phyloP scores from a whole-genome alignment of 352 stramenopile genomes.

The Phytophthora boehmeriae region DNA sequence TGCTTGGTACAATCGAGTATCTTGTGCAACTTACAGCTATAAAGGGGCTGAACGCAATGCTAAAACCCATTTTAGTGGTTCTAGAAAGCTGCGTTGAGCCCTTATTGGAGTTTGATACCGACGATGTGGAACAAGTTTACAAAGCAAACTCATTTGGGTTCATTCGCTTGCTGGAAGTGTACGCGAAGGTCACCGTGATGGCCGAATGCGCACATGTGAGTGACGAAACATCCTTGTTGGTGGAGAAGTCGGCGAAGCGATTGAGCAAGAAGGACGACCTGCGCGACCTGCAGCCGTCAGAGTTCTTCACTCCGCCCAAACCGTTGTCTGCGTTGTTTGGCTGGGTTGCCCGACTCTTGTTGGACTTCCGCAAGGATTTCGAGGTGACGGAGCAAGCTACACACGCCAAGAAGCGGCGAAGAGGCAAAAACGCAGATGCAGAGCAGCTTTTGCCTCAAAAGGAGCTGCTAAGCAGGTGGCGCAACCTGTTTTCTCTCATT shows the following conservation, averaged over 20 bases:
- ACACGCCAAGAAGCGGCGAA: conserved; percentile 55
- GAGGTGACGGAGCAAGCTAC: conserved; percentile 43
- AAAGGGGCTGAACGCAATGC: conserved; percentile 51
- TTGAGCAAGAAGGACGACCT: conserved; percentile 51
- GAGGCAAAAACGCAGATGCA: conserved; percentile 36
- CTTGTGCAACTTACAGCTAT: conserved; percentile 56
- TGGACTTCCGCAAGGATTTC: conserved; percentile 51
- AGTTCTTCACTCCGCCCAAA: conserved; percentile 63
- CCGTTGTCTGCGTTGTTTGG: conserved; percentile 47
- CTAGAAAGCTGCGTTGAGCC: conserved; percentile 50
- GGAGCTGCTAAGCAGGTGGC: conserved; percentile 62
- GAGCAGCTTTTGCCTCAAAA: conserved; percentile 40
- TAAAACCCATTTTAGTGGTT: conserved; percentile 49
- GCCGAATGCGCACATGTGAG: conserved; percentile 55
- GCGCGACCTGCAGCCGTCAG: conserved; percentile 55
- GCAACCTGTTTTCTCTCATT: conserved; percentile 75
- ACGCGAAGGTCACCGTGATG: conserved; percentile 65
- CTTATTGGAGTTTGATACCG: conserved; percentile 48
- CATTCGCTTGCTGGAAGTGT: conserved; percentile 73
- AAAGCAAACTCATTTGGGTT: conserved; percentile 63
- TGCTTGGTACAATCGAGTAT: conserved; percentile 69
- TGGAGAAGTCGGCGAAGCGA: conserved; percentile 47
- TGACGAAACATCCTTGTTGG: conserved; percentile 50
- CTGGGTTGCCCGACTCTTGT: conserved; percentile 59
- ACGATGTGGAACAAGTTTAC: conserved; percentile 50